Base-by-base conservation (phyloP, 768 basidiomycete species). In the Tulasnella sp. region DNA sequence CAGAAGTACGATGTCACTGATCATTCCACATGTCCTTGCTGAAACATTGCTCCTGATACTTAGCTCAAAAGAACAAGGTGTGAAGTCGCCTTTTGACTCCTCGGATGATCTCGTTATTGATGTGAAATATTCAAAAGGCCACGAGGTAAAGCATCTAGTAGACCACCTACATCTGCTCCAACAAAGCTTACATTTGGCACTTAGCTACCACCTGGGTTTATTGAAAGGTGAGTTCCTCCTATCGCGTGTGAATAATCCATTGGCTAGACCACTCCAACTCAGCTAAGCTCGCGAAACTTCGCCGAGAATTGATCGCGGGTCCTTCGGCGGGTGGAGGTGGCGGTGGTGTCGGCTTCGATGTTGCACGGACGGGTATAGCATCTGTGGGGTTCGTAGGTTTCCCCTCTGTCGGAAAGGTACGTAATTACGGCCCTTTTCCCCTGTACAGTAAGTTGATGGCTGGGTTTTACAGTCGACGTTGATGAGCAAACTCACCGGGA, bases 401-500 rank as follows among this genome's bases (percentile, higher is more conserved):
- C 69, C 92, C 92, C 21, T 92, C 90, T n/a, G 92, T 93, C 15
- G 92, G 92, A 71, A 93, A 93, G 80, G 91, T 84, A 51, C 52
- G 61, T 56, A 51, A 64, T 49, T 51, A 12, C 15, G 5, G 27
- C 58, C 25, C 3, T 7, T 19, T 15, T 17, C n/a, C 25, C 38
- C 34, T 12, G 17, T 15, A 24, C 5, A 31, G 66, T 56, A 9
- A 29, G 34, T 22, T 31, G 27, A 11, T 34, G 48, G 12, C 15
- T n/a, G 17, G 10, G 8, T 30, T 12, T 22, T 45, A 60, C 64
- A 92, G 87, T 92, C 89, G 8, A 92, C 90, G 0, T 76, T 92
- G 54, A 96, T 96, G 92, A 90, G 90, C 51, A 93, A 91, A 71
- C 75, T 92, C 60, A 99, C 94, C 4, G 96, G 96, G 59, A 98